Conservation (phyloP, 257 asterid species). For the Penstemon newberryi region DNA sequence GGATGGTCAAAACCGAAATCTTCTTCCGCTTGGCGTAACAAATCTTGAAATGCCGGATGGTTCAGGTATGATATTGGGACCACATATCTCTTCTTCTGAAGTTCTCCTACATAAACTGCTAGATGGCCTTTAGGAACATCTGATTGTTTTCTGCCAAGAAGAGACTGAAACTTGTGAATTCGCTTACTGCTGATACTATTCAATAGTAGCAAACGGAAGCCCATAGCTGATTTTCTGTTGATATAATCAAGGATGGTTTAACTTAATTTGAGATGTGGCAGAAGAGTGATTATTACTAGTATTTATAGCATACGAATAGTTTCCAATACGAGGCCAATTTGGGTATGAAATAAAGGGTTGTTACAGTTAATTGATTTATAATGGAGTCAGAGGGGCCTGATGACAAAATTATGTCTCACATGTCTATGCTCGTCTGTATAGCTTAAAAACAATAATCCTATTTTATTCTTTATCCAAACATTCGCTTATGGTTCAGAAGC, state of each 20-base stretch:
- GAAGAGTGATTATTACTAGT: background rate
- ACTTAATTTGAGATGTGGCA: background rate
- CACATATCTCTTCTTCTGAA: slow-evolving; percentile 32
- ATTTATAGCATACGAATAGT: background rate
- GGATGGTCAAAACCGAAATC: slow-evolving; percentile 42
- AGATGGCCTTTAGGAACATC: slow-evolving; percentile 44
- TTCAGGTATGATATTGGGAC: slow-evolving; percentile 38
- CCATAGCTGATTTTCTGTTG: slow-evolving; percentile 9
- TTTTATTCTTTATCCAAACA: slow-evolving; percentile 19
- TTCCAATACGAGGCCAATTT: background rate
- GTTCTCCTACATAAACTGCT: slow-evolving; percentile 46
- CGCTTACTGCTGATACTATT: slow-evolving; percentile 8
- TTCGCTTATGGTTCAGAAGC: slow-evolving; percentile 4
- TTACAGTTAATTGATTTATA: slow-evolving; percentile 3
- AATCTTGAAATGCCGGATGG: slow-evolving; percentile 41
- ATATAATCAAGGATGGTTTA: background rate
- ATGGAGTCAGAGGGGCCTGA: background rate
- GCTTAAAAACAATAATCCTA: background rate
- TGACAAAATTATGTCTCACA: slow-evolving; percentile 9
- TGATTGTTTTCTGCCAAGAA: slow-evolving; percentile 20
- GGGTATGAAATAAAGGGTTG: slow-evolving; percentile 20
- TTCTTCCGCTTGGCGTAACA: slow-evolving; percentile 33
- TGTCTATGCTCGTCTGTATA: slow-evolving; percentile 20
- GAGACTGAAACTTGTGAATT: slow-evolving; percentile 15
- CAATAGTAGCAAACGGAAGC: slow-evolving; percentile 13